phyloP scores from a whole-genome alignment of 176 grass and related monocot species.

The Hyparrhenia diplandra region DNA sequence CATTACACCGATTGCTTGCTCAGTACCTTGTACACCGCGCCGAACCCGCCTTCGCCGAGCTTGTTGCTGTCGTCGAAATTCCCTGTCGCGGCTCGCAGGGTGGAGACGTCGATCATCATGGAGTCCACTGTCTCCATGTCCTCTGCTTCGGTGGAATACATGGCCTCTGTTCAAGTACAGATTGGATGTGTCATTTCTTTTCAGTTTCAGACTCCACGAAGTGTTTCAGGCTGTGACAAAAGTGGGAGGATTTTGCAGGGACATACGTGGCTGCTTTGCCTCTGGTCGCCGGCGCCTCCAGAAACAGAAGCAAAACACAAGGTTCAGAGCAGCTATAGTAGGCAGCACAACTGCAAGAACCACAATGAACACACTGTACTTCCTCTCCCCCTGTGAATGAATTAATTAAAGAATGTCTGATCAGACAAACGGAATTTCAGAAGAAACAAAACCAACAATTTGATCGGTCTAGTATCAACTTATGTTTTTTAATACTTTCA shows the following conservation, averaged over 20 bases:
- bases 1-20: no score
- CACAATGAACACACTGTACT: not conserved
- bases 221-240: not conserved
- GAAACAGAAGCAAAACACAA: slow-evolving; percentile 21
- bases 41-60: slow-evolving; percentile 45
- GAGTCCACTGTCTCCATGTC: slow-evolving; percentile 11
- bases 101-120: slow-evolving; percentile 36
- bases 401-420: not conserved
- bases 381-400: slow-evolving; percentile 8
- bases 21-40: slow-evolving; percentile 34
- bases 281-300: not conserved
- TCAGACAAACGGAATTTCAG: not conserved
- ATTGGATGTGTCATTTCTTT: no score
- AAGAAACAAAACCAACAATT: not conserved
- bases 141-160: not conserved
- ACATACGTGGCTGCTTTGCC: slow-evolving; percentile 19
- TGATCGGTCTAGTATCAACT: no score
- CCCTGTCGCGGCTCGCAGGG: slow-evolving; percentile 16
- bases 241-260: not conserved
- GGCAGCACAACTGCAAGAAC: slow-evolving; percentile 24
- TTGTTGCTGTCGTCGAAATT: slow-evolving; percentile 36
- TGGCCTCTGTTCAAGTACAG: not conserved
- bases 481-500: no score
- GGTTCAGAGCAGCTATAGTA: slow-evolving; percentile 27
- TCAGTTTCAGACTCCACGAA: no score